Conservation (phyloP, 192 early-diverging fungal genomes). For the Piromyces finnis region DNA sequence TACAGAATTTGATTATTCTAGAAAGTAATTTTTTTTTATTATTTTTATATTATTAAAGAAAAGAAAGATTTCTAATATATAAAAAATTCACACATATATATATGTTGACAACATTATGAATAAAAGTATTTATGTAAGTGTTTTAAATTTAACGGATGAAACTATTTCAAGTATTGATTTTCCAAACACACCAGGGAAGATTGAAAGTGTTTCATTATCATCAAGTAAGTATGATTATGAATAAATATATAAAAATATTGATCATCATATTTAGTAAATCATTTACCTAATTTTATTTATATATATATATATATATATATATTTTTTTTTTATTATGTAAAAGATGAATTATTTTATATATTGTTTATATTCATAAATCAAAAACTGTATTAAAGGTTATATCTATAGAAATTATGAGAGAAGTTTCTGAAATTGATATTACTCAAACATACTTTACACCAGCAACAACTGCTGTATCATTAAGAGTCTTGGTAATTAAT, state of each 20-base stretch:
- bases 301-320: too few species aligned
- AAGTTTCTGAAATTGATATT: neutral
- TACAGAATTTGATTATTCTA: neutral
- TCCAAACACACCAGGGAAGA: neutral
- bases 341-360: neutral
- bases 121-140: neutral
- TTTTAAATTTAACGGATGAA: neutral
- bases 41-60: too few species aligned
- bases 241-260: too few species aligned
- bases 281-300: too few species aligned
- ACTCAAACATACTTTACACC: neutral
- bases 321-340: too few species aligned
- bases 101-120: too few species aligned
- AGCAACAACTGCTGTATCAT: neutral
- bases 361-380: neutral
- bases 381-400: neutral
- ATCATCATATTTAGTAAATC: too few species aligned
- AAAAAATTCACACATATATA: too few species aligned
- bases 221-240: neutral
- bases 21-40: neutral
- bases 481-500: neutral
- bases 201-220: neutral
- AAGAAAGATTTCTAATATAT: too few species aligned
- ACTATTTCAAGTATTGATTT: neutral
- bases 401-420: neutral